Base-by-base conservation (phyloP, 1,139 yeast genomes). In the Protomyces macrosporus region DNA sequence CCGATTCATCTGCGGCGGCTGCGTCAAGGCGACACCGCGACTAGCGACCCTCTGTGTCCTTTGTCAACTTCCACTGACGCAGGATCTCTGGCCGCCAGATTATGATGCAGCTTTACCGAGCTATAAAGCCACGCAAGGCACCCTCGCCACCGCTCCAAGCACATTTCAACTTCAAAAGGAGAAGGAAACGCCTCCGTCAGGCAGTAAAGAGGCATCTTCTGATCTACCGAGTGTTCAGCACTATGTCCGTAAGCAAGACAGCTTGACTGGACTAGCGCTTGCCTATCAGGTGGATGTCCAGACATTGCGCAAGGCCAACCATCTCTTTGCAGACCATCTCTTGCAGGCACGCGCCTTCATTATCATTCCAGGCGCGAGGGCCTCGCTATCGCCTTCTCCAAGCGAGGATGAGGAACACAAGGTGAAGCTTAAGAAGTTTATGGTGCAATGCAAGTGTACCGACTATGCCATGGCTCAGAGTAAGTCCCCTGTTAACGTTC, bases 381-480 rank as follows among this genome's bases (percentile, higher is more conserved):
- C 14, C 7, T 58, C 62, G 3, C 37, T 58, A n/a, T 50, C 55
- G 6, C 40, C 45, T 16, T n/a, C 55, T 32, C 62, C 62, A 5
- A 52, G 36, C 16, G 62, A 58, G 33, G 56, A 52, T 32, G 62
- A 58, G 16, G 45, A 33, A 10, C n/a, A n/a, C 30, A 58, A 58
- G 53, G 62, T 53, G 12, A 58, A 51, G 45, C 40, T 58, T 37
- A 51, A 58, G 52, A 37, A 42, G 56, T 58, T 58, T 45, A 58
- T 58, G 62, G 62, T 58, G 10, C 14, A 40, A 6, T 48, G 40
- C 53, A 58, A 58, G 36, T 58, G 62, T 16, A 58, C 56, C 37
- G 62, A 58, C 35, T 58, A 58, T 35, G 62, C 53, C 36, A 55
- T 55, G 60, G 60, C 60, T 34, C 45, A 55, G 34, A 55, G 60